A percentile compares a stretch with the other conserved stretches of the same genome.
Conservation (phyloP, 768 basidiomycete species). For the Mycena epipterygia region DNA sequence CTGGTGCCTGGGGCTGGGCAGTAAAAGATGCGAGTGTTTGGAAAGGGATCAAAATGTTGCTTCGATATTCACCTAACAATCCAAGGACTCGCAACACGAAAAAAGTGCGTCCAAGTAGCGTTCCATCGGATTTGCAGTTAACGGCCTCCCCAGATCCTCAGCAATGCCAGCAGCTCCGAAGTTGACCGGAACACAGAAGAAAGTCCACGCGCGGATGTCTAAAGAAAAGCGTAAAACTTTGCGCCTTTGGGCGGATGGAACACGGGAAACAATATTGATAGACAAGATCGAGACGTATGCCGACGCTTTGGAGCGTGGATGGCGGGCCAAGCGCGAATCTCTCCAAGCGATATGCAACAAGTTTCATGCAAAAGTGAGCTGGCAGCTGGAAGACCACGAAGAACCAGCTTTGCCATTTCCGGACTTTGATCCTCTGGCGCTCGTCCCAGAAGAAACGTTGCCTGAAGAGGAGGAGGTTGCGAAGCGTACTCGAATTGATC, state of each 20-base stretch:
- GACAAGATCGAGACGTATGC: not conserved
- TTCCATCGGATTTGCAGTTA: no score
- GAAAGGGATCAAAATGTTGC: no score
- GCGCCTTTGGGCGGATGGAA: not conserved
- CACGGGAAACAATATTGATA: not conserved
- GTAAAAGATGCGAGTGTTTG: no score
- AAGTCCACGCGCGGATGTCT: not conserved
- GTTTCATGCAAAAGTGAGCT: not conserved
- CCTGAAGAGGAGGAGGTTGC: not conserved
- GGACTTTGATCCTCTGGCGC: not conserved
- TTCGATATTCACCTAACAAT: no score
- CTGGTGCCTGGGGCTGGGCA: no score
- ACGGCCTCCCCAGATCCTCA: not conserved
- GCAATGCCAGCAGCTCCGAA: not conserved
- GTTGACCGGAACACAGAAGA: not conserved
- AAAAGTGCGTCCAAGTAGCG: no score
- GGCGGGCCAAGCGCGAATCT: not conserved
- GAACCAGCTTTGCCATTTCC: not conserved
- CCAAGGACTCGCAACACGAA: no score
- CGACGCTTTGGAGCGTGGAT: not conserved
- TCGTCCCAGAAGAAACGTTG: not conserved
- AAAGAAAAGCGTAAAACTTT: not conserved
- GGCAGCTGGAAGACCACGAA: not conserved
- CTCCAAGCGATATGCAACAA: not conserved
- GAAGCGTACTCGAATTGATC: not conserved